Conservation (phyloP, 768 basidiomycete genomes). For the Mycena olivaceomarginata region DNA sequence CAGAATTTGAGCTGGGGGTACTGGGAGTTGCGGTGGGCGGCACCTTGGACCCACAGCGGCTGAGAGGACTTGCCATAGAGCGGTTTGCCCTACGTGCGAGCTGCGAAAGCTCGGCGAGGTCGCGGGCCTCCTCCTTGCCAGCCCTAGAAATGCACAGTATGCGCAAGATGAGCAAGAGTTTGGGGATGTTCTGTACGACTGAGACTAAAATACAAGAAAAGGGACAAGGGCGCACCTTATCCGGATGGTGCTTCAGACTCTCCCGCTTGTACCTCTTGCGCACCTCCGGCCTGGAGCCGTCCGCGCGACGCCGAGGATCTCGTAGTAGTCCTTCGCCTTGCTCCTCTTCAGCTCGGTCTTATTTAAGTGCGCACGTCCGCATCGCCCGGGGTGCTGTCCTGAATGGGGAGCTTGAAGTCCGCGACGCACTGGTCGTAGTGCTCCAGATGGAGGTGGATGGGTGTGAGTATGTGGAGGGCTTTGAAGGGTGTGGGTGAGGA, state of each 20-base stretch:
- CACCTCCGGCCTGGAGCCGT: conserved; percentile 83
- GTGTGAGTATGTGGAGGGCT: conserved; percentile 90
- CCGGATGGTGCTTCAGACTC: conserved; percentile 90
- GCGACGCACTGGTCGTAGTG: conserved; percentile 81
- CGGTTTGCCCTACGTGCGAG: conserved; percentile 86
- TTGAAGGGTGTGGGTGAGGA: conserved; percentile 85
- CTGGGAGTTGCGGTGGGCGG: conserved; percentile 91
- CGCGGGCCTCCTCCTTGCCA: conserved; percentile 88
- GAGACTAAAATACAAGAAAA: background rate
- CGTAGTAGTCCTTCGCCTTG: conserved; percentile 94
- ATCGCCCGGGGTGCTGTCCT: conserved; percentile 77
- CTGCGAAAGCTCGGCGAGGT: conserved; percentile 86
- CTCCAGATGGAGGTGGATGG: conserved; percentile 85
- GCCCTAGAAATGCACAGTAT: conserved; percentile 93
- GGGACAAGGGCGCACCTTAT: conserved; percentile 73
- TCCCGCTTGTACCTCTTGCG: conserved; percentile 95
- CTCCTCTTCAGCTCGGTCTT: conserved; percentile 85
- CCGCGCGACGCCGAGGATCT: conserved; percentile 79
- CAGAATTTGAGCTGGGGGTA: conserved; percentile 97
- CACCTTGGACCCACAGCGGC: conserved; percentile 89
- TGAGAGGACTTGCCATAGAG: conserved; percentile 91
- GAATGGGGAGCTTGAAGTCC: conserved; percentile 89
- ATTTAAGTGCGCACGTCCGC: conserved; percentile 79
- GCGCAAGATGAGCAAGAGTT: conserved; percentile 3
- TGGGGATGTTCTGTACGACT: too few species aligned